Evolutionary conservation across 176 grass and related monocot genomes (phyloP), one percentile per base, ranked within the genome.

Genomic region (Panicum miliaceum): DNA sequence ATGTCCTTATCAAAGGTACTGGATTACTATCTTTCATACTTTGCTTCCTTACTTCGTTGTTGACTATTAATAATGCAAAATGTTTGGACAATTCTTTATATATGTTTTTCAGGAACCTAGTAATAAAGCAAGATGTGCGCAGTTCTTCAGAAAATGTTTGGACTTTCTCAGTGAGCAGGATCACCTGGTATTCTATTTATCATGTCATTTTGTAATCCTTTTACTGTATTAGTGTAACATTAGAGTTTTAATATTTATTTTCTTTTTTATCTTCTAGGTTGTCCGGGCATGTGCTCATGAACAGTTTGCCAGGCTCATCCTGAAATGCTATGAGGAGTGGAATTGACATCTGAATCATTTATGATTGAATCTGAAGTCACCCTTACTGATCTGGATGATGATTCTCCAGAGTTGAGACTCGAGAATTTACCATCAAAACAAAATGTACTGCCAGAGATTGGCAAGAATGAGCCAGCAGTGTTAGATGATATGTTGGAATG

Each of bases 91-190:
- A 58, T 26, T 58, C 18, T 23, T 48, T 45, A 62, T 25, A 51
- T 79, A 16, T 87, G 75, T 61, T 89, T 83, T 92, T 19, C 70
- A 99, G 96, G 88, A 91, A 85, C 91, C 86, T 83, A 89, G 89
- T 88, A 96, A 92, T 77, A 96, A 90, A 87, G 93, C 67, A 66
- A 96, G 90, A 79, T 96, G 96, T 88, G 89, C 96, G 22, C 81
- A 93, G 77, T 99, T 99, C 51, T 94, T 99, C 86, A 96, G 89
- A 69, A 94, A 99, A 87, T 99, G 96, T 65, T 89, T 99, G 75
- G 90, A 99, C 69, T 99, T 99, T 56, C 96, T 99, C 46, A 94
- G 81, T 48, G 84, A 99, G 80, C 96, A 97, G 75, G 95, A 97
- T 92, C 95, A 97, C 74, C 76, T 94, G 84, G 95, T 97, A 94